phyloP scores from a whole-genome alignment of 192 early-diverging fungal genomes.

The Dissophora ornata region DNA sequence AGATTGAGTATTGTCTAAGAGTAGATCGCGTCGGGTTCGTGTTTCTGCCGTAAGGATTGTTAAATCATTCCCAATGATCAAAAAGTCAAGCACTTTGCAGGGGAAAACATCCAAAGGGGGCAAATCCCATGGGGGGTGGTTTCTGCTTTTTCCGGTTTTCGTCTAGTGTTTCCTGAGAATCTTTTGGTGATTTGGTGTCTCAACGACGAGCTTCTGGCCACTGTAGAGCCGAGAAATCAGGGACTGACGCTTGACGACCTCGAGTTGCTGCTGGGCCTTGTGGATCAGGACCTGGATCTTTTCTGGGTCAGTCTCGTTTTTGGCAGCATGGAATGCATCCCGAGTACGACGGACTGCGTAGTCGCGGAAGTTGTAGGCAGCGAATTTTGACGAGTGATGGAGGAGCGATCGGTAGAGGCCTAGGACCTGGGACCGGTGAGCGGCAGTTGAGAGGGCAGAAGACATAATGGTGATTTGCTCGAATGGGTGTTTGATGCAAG shows the following conservation, averaged over 20 bases:
- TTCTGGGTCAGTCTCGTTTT: slow-evolving; percentile 64
- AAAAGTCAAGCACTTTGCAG: too few species aligned
- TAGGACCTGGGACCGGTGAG: slow-evolving; percentile 70
- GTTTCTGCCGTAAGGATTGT: too few species aligned
- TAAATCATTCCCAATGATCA: too few species aligned
- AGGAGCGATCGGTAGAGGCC: slow-evolving; percentile 82
- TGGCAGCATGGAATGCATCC: slow-evolving; percentile 81
- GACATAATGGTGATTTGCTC: slow-evolving; percentile 3
- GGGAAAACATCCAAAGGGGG: too few species aligned
- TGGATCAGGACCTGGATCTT: slow-evolving; percentile 64
- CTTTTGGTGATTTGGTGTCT: slow-evolving; percentile 53
- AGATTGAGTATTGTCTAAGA: neutral
- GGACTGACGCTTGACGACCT: slow-evolving; percentile 81
- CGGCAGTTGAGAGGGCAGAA: slow-evolving; percentile 25
- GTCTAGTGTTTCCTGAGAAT: slow-evolving; percentile 26
- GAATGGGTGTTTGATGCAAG: neutral
- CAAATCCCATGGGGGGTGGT: too few species aligned
- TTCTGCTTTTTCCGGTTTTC: neutral
- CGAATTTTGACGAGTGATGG: slow-evolving; percentile 76
- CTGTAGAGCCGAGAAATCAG: slow-evolving; percentile 79
- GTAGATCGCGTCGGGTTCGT: too few species aligned
- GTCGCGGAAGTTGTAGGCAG: slow-evolving; percentile 89
- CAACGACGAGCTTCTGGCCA: slow-evolving; percentile 77
- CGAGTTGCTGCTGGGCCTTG: slow-evolving; percentile 75
- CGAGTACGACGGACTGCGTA: slow-evolving; percentile 84